These are phyloP conservation scores for Rhynchospora pubera DNA, from an alignment of 176 grass and related monocot genomes.

Conservation along the genomic window DNA sequence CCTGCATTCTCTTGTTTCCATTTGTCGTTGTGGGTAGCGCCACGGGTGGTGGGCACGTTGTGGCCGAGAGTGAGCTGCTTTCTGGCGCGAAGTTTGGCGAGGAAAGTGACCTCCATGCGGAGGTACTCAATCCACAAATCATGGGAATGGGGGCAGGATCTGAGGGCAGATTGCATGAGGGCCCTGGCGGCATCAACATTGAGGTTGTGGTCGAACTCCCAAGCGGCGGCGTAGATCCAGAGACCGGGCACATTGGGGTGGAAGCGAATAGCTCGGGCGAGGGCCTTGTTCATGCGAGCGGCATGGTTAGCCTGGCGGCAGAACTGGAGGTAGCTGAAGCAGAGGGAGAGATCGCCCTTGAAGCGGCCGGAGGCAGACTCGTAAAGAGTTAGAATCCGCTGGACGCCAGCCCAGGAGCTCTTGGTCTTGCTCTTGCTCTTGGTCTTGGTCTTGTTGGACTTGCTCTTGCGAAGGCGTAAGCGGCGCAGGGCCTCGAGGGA, in stretches of 20 bases:
- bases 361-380: constrained; percentile 53
- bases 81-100: constrained; percentile 85
- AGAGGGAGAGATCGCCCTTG: constrained; percentile 85
- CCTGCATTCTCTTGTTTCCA: constrained; percentile 94
- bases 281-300: too few relatives aligned
- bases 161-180: constrained; percentile 85
- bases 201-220: constrained; percentile 95
- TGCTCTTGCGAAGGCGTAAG: constrained; percentile 56
- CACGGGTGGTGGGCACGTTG: constrained; percentile 56
- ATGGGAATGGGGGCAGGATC: constrained; percentile 72
- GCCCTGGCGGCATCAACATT: constrained; percentile 82
- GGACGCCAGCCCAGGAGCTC: constrained; percentile 44
- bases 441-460: constrained; percentile 26
- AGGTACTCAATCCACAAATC: constrained; percentile 97
- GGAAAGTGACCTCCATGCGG: constrained; percentile 93
- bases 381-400: constrained; percentile 62
- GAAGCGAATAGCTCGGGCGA: constrained; percentile 73
- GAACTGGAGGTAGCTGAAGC: constrained; percentile 85
- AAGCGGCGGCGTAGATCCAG: constrained; percentile 94
- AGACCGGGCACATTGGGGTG: constrained; percentile 85
- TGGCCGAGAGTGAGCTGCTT: constrained; percentile 79
- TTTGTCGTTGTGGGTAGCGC: constrained; percentile 22
- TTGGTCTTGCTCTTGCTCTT: too few relatives aligned
- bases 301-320: too few relatives aligned
- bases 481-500: constrained; percentile 57